Conservation (phyloP, 1,139 yeast species). For the Yamadazyma spencermartinsiae region DNA sequence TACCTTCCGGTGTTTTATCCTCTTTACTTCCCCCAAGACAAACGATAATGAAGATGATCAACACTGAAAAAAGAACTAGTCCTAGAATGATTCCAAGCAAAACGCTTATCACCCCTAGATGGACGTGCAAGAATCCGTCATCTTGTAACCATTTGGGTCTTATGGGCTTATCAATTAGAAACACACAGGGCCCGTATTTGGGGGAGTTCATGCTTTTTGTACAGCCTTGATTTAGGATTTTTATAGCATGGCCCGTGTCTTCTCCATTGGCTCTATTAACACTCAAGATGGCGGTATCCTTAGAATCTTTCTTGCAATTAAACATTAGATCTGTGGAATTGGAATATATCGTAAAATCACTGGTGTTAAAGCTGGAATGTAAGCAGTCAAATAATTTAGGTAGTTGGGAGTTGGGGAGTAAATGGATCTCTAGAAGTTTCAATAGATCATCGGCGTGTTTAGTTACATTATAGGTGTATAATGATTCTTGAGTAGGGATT, state of each 20-base stretch:
- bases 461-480: constrained; percentile 55
- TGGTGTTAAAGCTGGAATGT: constrained; percentile 1
- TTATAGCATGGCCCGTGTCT: constrained; percentile 60
- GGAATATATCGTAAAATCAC: constrained; percentile 9
- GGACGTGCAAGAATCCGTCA: constrained; percentile 49
- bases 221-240: constrained; percentile 68
- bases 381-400: constrained; percentile 34
- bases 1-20: constrained; percentile 7
- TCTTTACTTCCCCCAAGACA: constrained; percentile 25
- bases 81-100: constrained; percentile 68
- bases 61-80: constrained; percentile 38
- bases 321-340: constrained; percentile 11
- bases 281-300: constrained; percentile 12
- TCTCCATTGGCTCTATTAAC: constrained; percentile 21
- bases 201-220: constrained; percentile 38
- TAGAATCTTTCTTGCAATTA: constrained; percentile 10
- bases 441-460: constrained; percentile 43
- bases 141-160: constrained; percentile 56
- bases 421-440: constrained; percentile 64
- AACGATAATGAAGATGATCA: constrained; percentile 28
- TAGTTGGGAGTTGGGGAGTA: constrained; percentile 57
- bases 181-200: constrained; percentile 51
- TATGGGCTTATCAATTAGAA: constrained; percentile 68
- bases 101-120: constrained; percentile 64
- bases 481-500: constrained; percentile 66